Base-by-base conservation (phyloP, 179 eudicot genomes). In the Vitellaria paradoxa region DNA sequence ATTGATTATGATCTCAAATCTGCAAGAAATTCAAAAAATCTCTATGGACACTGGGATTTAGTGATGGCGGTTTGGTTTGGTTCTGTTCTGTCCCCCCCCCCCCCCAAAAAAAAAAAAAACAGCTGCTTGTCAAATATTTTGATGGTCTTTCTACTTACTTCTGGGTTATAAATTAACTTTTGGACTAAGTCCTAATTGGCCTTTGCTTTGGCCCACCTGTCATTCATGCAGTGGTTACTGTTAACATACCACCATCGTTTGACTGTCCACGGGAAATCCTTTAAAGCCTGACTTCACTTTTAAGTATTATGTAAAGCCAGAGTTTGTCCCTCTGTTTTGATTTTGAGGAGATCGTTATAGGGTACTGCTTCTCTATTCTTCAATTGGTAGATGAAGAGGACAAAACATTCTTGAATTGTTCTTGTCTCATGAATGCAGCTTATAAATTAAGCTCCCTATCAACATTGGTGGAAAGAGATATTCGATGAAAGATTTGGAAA, bases 351-450 rank as follows among this genome's bases (percentile, higher is more conserved):
- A 59, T 64, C 74, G 56, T 53, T 53, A 63, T 24, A 71, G 69
- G 69, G 71, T 74, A 55, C 70, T 62, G 68, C 74, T 76, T 75
- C 66, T 74, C 42, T 78, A 72, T 78, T 75, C 76, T 67, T 75
- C 46, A 55, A 21, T 68, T 82, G 64, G 85, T 75, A 75, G 80
- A 75, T 78, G 37, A 78, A 73, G 85, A 82, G 91, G 87, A 77
- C 94, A 83, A 85, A 81, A 79, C 77, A 86, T 87, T 84, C 85
- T 89, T 89, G 93, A 91, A 86, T 82, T 79, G 83, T 84, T 88
- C 74, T 84, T 85, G 83, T 88, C 87, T 91, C 92, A 80, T 87
- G 87, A 85, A 87, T 91, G 97, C 98, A 96, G 99, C 98, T 87
- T 87, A 81, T 88, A 81, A 83, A 82, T 82, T 83, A 81, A 83